These are phyloP conservation scores for Antarctomyces pellizariae DNA, from an alignment of 495 filamentous ascomycete genomes.

Conservation along the genomic window DNA sequence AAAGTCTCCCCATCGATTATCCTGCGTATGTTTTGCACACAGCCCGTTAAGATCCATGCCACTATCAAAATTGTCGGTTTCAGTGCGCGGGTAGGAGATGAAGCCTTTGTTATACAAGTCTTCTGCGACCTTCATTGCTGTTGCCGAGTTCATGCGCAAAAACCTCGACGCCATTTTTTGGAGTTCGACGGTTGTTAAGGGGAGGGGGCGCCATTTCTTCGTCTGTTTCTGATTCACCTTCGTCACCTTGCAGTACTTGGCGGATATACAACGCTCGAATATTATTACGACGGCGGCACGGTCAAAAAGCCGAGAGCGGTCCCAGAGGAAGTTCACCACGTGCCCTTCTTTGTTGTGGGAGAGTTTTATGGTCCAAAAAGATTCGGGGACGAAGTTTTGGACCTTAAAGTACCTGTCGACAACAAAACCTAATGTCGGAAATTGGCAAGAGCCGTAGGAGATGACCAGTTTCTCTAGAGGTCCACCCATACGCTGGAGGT, in stretches of 20 bases:
- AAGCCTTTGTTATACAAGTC: constrained; percentile 81
- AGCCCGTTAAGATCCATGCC: constrained; percentile 67
- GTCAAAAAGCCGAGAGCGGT: constrained; percentile 66
- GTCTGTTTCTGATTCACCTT: constrained; percentile 78
- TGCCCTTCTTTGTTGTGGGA: constrained; percentile 53
- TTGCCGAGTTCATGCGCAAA: constrained; percentile 61
- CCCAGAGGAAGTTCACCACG: constrained; percentile 71
- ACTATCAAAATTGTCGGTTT: constrained; percentile 88
- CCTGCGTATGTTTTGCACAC: constrained; percentile 62
- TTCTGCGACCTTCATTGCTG: constrained; percentile 78
- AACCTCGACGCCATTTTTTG: constrained; percentile 86
- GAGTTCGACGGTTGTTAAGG: constrained; percentile 92
- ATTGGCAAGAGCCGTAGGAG: constrained; percentile 93
- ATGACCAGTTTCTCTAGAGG: constrained; percentile 37
- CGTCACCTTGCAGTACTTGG: constrained; percentile 55
- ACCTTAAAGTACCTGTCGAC: constrained; percentile 88
- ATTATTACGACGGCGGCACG: constrained; percentile 57
- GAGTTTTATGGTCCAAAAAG: constrained; percentile 82
- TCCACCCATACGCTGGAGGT: constrained; percentile 40
- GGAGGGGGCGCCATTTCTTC: constrained; percentile 81
- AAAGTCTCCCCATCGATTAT: constrained; percentile 56
- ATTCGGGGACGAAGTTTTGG: constrained; percentile 76
- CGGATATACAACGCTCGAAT: constrained; percentile 59
- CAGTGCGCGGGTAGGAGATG: constrained; percentile 91
- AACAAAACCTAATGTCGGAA: constrained; percentile 89